These are phyloP conservation scores for Phellopilus nigrolimitatus DNA, from an alignment of 1,284 basidiomycete species.

Conservation along the genomic window DNA sequence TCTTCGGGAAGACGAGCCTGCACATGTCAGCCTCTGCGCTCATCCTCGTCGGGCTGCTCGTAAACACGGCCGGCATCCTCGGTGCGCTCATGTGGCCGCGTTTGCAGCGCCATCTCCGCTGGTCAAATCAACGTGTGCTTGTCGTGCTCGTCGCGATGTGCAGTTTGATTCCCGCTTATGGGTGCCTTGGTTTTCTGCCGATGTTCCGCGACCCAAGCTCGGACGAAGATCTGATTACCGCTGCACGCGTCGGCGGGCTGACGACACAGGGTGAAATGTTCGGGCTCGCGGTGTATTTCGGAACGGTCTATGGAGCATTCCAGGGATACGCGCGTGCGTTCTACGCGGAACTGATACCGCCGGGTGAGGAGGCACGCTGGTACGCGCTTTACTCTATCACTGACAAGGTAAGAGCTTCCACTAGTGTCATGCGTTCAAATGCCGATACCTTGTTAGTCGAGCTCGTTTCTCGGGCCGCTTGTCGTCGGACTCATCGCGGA, in stretches of 20 bases:
- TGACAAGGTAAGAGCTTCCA: slow-evolving; percentile 55
- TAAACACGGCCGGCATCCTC: slow-evolving; percentile 64
- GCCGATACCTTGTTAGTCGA: slow-evolving; percentile 46
- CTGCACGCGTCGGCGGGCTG: slow-evolving; percentile 59
- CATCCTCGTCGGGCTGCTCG: slow-evolving; percentile 66
- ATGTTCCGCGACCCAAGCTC: slow-evolving; percentile 31
- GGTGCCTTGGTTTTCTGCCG: slow-evolving; percentile 73
- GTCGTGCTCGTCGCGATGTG: slow-evolving; percentile 63
- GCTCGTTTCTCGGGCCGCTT: slow-evolving; percentile 84
- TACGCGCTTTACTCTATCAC: slow-evolving; percentile 84
- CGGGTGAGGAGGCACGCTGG: slow-evolving; percentile 77
- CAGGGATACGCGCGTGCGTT: slow-evolving; percentile 77
- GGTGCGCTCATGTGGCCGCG: slow-evolving; percentile 71
- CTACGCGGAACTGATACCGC: slow-evolving; percentile 74
- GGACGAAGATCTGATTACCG: slow-evolving; percentile 10
- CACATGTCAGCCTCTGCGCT: slow-evolving; percentile 69
- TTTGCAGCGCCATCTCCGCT: slow-evolving; percentile 55
- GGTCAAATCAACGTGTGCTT: slow-evolving; percentile 67
- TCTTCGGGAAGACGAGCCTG: slow-evolving; percentile 79
- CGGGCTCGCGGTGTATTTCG: slow-evolving; percentile 76
- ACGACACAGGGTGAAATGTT: slow-evolving; percentile 83
- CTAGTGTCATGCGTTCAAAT: not conserved
- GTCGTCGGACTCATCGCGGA: slow-evolving; percentile 85
- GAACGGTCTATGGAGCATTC: slow-evolving; percentile 72
- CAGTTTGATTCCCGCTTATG: slow-evolving; percentile 73